These are phyloP conservation scores for Aspergillus fumigatus DNA, from an alignment of 2,329 filamentous ascomycete species.

Conservation along the genomic window DNA sequence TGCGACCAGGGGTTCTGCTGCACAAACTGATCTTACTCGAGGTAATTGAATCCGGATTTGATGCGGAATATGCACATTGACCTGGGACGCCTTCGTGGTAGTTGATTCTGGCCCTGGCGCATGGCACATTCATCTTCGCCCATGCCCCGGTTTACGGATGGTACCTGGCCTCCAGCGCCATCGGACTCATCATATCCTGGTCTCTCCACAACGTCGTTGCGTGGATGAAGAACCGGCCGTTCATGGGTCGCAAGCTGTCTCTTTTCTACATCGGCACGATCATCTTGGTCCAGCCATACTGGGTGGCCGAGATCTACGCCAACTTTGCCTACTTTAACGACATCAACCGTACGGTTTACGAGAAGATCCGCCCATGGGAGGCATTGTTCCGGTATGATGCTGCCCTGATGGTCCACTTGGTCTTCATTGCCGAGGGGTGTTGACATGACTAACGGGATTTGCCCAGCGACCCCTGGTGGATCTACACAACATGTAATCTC, in stretches of 20 bases:
- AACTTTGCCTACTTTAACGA: conserved; percentile 62
- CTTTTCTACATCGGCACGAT: conserved; percentile 56
- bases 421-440: no score
- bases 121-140: conserved; percentile 58
- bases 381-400: no score
- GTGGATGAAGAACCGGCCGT: conserved; percentile 63
- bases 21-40: no score
- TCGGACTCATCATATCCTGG: conserved; percentile 59
- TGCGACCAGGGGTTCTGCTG: no score
- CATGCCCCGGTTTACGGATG: conserved; percentile 55
- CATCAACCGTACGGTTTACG: conserved; percentile 29
- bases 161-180: conserved; percentile 59
- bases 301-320: conserved; percentile 60
- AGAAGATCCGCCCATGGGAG: no score
- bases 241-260: conserved; percentile 48
- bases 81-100: conserved; percentile 15
- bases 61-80: no score
- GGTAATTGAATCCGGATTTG: no score
- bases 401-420: no score
- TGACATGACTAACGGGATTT: no score
- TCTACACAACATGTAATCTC: conserved; percentile 34
- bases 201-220: conserved; percentile 61
- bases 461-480: neutral
- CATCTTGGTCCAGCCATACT: conserved; percentile 57
- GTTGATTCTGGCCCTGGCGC: conserved; percentile 52